A percentile compares a stretch with the other conserved stretches of the same genome.
phyloP scores from a whole-genome alignment of 768 basidiomycete genomes.

The Asterophora lycoperdoides region DNA sequence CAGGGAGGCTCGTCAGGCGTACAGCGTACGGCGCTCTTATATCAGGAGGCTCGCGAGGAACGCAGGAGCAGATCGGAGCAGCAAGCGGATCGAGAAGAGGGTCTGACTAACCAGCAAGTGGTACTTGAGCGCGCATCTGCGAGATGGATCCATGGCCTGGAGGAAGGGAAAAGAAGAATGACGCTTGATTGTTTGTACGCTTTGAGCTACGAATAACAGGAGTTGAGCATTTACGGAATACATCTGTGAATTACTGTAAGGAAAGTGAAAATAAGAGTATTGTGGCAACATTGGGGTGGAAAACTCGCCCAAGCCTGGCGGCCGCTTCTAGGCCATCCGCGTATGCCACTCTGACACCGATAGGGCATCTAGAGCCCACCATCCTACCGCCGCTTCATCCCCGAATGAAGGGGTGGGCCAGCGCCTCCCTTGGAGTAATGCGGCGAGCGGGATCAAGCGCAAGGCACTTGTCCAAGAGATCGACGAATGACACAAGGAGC shows the following conservation, averaged over 20 bases:
- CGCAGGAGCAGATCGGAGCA: background rate
- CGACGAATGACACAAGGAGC: conserved; percentile 74
- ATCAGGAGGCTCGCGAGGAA: background rate
- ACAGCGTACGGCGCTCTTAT: background rate
- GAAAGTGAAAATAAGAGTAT: conserved; percentile 1
- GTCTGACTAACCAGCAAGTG: background rate
- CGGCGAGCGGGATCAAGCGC: conserved; percentile 81
- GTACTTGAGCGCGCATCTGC: background rate
- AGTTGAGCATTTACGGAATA: background rate
- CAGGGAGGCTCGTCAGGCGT: background rate
- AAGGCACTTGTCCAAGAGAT: conserved; percentile 89
- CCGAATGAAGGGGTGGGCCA: conserved; percentile 82
- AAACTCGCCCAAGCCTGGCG: background rate
- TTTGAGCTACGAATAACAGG: conserved; percentile 1
- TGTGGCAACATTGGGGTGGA: background rate
- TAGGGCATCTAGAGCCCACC: background rate
- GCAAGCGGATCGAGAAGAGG: background rate
- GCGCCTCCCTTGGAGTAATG: conserved; percentile 86
- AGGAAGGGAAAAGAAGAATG: background rate
- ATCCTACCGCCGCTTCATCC: conserved; percentile 22
- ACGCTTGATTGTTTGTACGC: background rate
- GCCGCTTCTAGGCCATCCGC: background rate
- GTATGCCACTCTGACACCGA: background rate
- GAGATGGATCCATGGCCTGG: too few relatives aligned
- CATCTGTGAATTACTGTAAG: conserved; percentile 6